A percentile compares a stretch with the other conserved stretches of the same genome.
Evolutionary conservation across 2,329 filamentous ascomycete species (phyloP).

Genomic region (Fusarium concolor): DNA sequence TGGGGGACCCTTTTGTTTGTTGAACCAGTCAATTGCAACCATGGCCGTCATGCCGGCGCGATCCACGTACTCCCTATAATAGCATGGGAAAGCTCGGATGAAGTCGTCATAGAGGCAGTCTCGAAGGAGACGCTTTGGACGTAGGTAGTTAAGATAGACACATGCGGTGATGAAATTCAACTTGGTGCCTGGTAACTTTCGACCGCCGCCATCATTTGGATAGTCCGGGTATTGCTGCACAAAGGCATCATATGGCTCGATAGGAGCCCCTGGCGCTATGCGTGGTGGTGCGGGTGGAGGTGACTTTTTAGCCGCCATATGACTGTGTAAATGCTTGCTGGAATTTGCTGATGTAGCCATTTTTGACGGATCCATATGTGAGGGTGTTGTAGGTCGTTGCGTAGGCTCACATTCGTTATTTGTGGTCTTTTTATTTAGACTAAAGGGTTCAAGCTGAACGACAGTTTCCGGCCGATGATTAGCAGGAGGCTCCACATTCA

Average conservation of each 20-base stretch:
- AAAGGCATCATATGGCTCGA: conserved; percentile 55
- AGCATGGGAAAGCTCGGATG: conserved; percentile 57
- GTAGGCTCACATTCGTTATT: neutral
- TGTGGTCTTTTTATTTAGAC: neutral
- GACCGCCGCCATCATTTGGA: conserved; percentile 48
- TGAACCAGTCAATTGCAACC: conserved; percentile 58
- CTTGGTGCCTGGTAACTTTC: conserved; percentile 48
- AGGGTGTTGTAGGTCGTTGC: neutral
- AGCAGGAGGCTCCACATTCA: neutral
- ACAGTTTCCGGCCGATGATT: neutral
- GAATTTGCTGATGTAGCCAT: neutral
- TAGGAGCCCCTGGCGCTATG: conserved; percentile 19
- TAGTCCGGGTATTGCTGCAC: conserved; percentile 59
- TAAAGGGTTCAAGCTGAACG: neutral
- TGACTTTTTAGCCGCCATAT: neutral
- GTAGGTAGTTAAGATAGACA: conserved; percentile 56
- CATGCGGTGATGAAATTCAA: conserved; percentile 60
- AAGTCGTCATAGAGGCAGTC: conserved; percentile 66
- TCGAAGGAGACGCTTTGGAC: conserved; percentile 50
- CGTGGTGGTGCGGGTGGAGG: neutral
- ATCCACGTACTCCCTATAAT: conserved; percentile 57
- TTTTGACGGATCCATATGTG: neutral
- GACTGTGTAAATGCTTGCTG: neutral
- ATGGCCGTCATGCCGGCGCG: conserved; percentile 47
- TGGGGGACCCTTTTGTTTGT: conserved; percentile 36